Evolutionary conservation across 139 green algal genomes (phyloP).

Genomic region (Volvox africanus): DNA sequence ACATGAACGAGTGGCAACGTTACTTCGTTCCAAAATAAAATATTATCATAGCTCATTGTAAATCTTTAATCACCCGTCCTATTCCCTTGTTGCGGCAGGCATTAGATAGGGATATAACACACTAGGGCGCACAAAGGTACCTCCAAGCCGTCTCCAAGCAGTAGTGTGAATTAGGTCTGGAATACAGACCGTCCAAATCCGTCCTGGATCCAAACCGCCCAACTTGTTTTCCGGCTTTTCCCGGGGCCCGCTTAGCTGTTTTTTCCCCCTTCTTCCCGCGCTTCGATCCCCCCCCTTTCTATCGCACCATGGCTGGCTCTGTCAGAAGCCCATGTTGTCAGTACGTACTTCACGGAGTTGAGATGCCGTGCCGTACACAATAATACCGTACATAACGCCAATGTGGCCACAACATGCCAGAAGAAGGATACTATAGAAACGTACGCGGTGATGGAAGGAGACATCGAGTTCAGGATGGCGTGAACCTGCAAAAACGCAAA

Average conservation of each 20-base stretch:
- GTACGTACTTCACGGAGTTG: constrained; percentile 58
- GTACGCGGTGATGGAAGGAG: constrained; percentile 29
- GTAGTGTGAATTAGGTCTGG: too few relatives aligned
- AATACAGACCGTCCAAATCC: too few relatives aligned
- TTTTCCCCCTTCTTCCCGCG: not conserved
- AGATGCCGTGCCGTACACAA: constrained; percentile 50
- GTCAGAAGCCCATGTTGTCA: constrained; percentile 53
- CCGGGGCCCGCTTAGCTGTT: not conserved
- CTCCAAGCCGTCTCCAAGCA: too few relatives aligned
- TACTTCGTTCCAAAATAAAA: too few relatives aligned
- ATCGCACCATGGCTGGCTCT: constrained; percentile 4
- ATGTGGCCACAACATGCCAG: constrained; percentile 66
- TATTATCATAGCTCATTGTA: too few relatives aligned
- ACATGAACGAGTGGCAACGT: too few relatives aligned
- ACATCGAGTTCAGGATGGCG: constrained; percentile 55
- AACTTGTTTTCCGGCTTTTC: too few relatives aligned
- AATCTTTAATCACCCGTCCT: too few relatives aligned
- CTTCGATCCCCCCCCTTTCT: not conserved
- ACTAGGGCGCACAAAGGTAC: too few relatives aligned
- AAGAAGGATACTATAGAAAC: constrained; percentile 55
- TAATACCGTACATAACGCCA: constrained; percentile 58
- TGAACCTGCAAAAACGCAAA: constrained; percentile 27
- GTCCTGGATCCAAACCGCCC: too few relatives aligned
- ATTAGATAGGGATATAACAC: too few relatives aligned
- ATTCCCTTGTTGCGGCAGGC: too few relatives aligned